phyloP scores from a whole-genome alignment of 192 early-diverging fungal genomes.

The Rhizophagus prolifer region DNA sequence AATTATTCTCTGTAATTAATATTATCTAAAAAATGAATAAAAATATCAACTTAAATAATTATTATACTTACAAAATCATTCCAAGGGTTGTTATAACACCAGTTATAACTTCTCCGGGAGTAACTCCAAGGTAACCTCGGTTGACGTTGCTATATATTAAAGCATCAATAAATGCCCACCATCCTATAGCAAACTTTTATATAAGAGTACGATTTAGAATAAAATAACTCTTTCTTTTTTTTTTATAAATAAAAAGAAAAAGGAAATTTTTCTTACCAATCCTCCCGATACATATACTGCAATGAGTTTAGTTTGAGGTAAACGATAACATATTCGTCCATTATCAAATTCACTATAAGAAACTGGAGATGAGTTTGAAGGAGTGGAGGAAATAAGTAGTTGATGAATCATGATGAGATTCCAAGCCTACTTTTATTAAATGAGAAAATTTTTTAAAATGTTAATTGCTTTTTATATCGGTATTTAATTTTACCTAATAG shows the following conservation, averaged over 20 bases:
- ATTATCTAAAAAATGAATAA: no score
- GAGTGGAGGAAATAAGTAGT: neutral
- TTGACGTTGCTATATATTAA: neutral
- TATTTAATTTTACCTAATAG: neutral
- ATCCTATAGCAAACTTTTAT: slow-evolving; percentile 13
- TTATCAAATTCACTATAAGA: neutral
- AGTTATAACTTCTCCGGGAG: neutral
- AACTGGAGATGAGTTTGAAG: neutral
- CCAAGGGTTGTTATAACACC: slow-evolving; percentile 9
- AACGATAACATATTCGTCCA: neutral
- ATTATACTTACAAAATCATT: slow-evolving; percentile 10
- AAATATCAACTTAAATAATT: neutral
- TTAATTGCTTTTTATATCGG: neutral
- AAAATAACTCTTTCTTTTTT: neutral
- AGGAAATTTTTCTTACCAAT: neutral
- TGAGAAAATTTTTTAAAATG: neutral
- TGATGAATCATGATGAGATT: neutral
- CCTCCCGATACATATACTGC: neutral
- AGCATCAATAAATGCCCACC: slow-evolving; percentile 9
- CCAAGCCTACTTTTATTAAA: neutral
- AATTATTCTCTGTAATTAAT: no score
- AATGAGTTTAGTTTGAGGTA: neutral
- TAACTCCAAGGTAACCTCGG: neutral
- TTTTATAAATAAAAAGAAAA: neutral
- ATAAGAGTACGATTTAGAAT: neutral